Evolutionary conservation across 352 stramenopile genomes (phyloP).

Genomic region (Phytophthora citrophthora): DNA sequence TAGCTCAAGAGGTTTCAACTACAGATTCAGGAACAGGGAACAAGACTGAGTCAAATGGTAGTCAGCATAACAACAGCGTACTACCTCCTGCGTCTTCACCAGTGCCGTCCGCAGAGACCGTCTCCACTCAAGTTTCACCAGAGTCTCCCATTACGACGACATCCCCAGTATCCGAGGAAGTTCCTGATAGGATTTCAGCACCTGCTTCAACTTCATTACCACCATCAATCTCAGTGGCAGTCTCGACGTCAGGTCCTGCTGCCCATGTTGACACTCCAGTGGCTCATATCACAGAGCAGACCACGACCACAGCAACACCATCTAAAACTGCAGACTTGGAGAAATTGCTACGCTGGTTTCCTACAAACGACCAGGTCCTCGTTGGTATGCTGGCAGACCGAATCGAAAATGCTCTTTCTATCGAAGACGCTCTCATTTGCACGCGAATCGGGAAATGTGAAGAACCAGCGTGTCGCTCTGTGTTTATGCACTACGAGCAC

Average conservation of each 20-base stretch:
- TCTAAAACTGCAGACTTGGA: conserved; percentile 30
- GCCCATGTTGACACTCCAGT: not conserved
- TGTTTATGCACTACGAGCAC: conserved; percentile 41
- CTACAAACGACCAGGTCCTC: conserved; percentile 30
- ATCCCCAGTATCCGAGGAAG: not conserved
- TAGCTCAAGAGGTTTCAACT: not conserved
- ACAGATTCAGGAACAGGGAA: not conserved
- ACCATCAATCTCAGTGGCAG: conserved; percentile 1
- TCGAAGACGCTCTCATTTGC: conserved; percentile 55
- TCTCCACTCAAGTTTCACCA: not conserved
- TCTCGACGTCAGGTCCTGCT: conserved; percentile 6
- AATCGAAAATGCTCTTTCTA: conserved; percentile 35
- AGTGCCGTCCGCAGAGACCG: not conserved
- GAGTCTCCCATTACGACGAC: not conserved
- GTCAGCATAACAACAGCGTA: conserved; percentile 6
- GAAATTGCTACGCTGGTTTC: conserved; percentile 39
- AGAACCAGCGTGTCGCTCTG: conserved; percentile 29
- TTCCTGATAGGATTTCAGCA: not conserved
- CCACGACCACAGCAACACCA: not conserved
- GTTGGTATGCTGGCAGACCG: conserved; percentile 31
- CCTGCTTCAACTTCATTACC: not conserved
- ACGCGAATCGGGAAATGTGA: conserved; percentile 39
- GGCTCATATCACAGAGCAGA: not conserved
- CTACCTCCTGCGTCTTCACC: not conserved
- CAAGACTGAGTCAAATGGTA: not conserved